Evolutionary conservation across 2,329 filamentous ascomycete genomes (phyloP).

Genomic region (Penicillium vulpinum): DNA sequence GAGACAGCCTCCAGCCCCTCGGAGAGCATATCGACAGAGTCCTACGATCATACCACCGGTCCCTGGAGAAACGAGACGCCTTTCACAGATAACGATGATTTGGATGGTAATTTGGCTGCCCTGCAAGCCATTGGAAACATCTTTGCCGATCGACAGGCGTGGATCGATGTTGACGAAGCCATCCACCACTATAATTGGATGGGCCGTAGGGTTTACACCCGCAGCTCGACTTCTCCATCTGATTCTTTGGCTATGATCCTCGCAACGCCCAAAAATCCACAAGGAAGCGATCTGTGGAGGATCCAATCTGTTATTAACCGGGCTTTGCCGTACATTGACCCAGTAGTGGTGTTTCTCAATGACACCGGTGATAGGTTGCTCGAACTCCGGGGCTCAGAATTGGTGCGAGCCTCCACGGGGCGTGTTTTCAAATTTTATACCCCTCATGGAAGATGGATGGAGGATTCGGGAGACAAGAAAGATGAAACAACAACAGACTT

Average conservation of each 20-base stretch:
- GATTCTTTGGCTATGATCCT: slow-evolving; percentile 26
- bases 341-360: slow-evolving; percentile 19
- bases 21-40: neutral
- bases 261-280: slow-evolving; percentile 13
- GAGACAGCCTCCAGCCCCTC: neutral
- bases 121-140: neutral
- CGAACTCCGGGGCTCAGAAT: slow-evolving; percentile 1
- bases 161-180: neutral
- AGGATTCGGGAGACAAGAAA: neutral
- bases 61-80: neutral
- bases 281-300: slow-evolving; percentile 6
- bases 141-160: neutral
- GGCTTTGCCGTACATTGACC: slow-evolving; percentile 24
- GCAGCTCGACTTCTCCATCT: slow-evolving; percentile 21
- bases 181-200: slow-evolving; percentile 33
- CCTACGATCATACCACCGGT: neutral
- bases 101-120: neutral
- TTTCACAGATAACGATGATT: no score
- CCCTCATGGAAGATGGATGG: slow-evolving; percentile 24
- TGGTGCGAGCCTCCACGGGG: slow-evolving; percentile 15
- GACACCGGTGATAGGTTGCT: neutral
- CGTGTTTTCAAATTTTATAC: slow-evolving; percentile 24
- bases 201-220: slow-evolving; percentile 4
- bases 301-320: slow-evolving; percentile 13
- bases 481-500: slow-evolving; percentile 12